These are phyloP conservation scores for Aspergillus transmontanensis DNA, from an alignment of 2,329 filamentous ascomycete species.

Conservation along the genomic window DNA sequence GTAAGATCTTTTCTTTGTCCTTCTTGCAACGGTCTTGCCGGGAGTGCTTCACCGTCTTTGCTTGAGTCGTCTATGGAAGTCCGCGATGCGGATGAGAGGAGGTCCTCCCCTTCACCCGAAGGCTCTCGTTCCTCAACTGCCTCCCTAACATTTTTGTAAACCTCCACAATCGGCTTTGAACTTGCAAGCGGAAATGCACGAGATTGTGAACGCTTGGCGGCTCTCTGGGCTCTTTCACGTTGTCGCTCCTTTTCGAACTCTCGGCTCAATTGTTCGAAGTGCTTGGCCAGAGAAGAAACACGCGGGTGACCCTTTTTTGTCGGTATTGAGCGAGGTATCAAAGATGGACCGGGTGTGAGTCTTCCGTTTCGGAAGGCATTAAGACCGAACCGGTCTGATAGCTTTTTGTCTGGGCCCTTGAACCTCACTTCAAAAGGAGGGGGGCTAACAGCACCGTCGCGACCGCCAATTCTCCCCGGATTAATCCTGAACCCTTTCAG, in stretches of 20 bases:
- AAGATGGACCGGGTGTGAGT: conserved; percentile 58
- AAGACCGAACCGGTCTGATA: conserved; percentile 72
- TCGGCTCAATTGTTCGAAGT: conserved; percentile 94
- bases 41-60: conserved; percentile 31
- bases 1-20: conserved; percentile 37
- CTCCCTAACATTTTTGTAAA: conserved; percentile 91
- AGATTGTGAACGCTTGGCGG: conserved; percentile 73
- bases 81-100: conserved; percentile 30
- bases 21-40: conserved; percentile 24
- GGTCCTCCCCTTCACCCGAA: conserved; percentile 62
- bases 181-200: conserved; percentile 86
- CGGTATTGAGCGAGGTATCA: conserved; percentile 85
- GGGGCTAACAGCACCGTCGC: conserved; percentile 25
- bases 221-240: conserved; percentile 77
- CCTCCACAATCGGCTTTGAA: conserved; percentile 93
- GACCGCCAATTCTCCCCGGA: conserved; percentile 23
- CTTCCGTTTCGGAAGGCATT: conserved; percentile 63
- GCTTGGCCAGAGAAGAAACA: conserved; percentile 88
- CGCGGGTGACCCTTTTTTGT: conserved; percentile 70
- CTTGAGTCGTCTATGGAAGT: conserved; percentile 36
- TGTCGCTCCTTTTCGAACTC: conserved; percentile 96
- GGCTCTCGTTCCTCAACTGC: conserved; percentile 80
- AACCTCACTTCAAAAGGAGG: conserved; percentile 32
- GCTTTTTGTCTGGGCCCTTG: conserved; percentile 67
- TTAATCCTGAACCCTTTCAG: conserved; percentile 27